phyloP scores from a whole-genome alignment of 768 basidiomycete genomes.

The Boletus speciosus region DNA sequence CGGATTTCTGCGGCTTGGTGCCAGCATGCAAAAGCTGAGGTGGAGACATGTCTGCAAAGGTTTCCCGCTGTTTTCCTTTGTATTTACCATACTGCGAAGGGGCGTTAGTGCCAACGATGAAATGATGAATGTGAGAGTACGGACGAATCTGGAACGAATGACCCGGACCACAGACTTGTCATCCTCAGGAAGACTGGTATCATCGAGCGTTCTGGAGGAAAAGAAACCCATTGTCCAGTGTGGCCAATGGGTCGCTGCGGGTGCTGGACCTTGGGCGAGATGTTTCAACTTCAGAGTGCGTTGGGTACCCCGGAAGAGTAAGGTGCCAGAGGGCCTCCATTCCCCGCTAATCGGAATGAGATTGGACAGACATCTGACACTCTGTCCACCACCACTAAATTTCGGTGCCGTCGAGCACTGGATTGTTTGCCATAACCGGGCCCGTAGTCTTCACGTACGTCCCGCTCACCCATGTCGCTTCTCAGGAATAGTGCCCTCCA shows the following conservation, averaged over 20 bases:
- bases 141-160: slow-evolving; percentile 60
- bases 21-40: slow-evolving; percentile 31
- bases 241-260: neutral
- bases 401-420: slow-evolving; percentile 11
- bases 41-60: slow-evolving; percentile 28
- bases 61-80: slow-evolving; percentile 56
- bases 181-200: slow-evolving; percentile 18
- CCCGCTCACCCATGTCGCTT: slow-evolving; percentile 8
- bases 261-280: neutral
- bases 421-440: neutral
- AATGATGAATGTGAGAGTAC: slow-evolving; percentile 29
- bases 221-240: slow-evolving; percentile 32
- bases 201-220: slow-evolving; percentile 22
- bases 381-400: slow-evolving; percentile 3
- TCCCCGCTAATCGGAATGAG: slow-evolving; percentile 4
- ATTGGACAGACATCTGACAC: slow-evolving; percentile 27
- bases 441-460: too few relatives aligned
- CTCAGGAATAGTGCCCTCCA: neutral
- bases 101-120: slow-evolving; percentile 9
- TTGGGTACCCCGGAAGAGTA: slow-evolving; percentile 7
- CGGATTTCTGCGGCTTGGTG: slow-evolving; percentile 19
- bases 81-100: slow-evolving; percentile 48
- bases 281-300: neutral
- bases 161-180: slow-evolving; percentile 53
- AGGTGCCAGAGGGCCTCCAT: slow-evolving; percentile 24